phyloP scores from a whole-genome alignment of 441 rosid genomes.

The Pelargonium citronellum region DNA sequence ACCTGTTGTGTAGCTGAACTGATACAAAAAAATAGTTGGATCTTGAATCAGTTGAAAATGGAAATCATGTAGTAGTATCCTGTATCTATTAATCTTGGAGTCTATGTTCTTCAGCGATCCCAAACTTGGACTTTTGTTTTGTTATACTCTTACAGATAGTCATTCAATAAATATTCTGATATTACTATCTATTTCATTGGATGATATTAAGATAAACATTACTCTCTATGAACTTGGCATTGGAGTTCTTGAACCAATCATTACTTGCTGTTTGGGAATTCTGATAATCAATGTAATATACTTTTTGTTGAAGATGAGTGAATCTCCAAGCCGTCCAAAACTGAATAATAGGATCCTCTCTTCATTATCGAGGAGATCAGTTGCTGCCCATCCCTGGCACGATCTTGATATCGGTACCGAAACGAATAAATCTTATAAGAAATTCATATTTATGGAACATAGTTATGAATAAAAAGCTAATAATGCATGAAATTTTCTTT shows the following conservation, averaged over 20 bases:
- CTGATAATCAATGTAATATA: not conserved
- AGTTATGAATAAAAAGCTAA: not conserved
- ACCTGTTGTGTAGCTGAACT: too few relatives aligned
- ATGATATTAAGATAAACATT: too few relatives aligned
- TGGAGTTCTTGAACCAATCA: not conserved
- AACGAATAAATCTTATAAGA: not conserved
- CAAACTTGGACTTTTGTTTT: too few relatives aligned
- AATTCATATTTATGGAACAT: not conserved
- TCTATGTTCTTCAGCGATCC: too few relatives aligned
- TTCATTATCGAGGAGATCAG: slow-evolving; percentile 62
- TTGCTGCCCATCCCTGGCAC: slow-evolving; percentile 98
- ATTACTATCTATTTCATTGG: too few relatives aligned
- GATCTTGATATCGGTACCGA: slow-evolving; percentile 70
- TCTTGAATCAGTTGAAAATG: too few relatives aligned
- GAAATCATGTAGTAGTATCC: too few relatives aligned
- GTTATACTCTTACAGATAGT: too few relatives aligned
- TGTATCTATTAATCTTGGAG: too few relatives aligned
- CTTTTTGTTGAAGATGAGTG: slow-evolving; percentile 37
- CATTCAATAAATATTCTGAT: too few relatives aligned
- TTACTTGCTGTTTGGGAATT: slow-evolving; percentile 6
- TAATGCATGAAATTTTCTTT: slow-evolving; percentile 8
- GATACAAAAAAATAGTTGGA: too few relatives aligned
- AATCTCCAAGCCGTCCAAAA: slow-evolving; percentile 25
- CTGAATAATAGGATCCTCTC: slow-evolving; percentile 77
- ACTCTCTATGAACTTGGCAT: not conserved